Base-by-base conservation (phyloP, 2,329 filamentous ascomycete species). In the Aspergillus alliaceus region DNA sequence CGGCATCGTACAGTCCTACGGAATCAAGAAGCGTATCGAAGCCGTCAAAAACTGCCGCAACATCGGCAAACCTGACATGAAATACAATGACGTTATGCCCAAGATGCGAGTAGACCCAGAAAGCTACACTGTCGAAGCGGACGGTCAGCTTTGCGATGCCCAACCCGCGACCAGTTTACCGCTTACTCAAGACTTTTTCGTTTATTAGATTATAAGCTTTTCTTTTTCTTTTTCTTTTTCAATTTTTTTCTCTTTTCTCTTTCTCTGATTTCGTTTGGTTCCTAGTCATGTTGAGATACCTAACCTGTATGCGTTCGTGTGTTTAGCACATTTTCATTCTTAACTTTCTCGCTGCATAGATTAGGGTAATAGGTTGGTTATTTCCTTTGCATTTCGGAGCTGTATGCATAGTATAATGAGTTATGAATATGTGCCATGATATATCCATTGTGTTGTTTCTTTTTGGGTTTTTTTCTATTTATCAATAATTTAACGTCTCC, bases 71-170 rank as follows among this genome's bases (percentile, higher is more conserved):
- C 81, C 77, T 66, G 90, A 97, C 75, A 96, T 97, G 92, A 92
- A 91, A 70, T 93, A 86, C 75, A 97, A 97, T 73, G 86, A 91
- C 69, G 76, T 77, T 54, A 91, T 86, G 85, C 93, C 93, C 14
- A 86, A 82, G 77, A 97, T 98, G 90, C 86, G 81, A 67, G 93
- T 98, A 59, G 93, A 98, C 73, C 90, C 93, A 5, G 93, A 98
- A 82, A 87, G 84, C 68, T 98, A 97, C 78, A 78, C 82, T 15
- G 93, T 97, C 25, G 87, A 93, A 77, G 93, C 93, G 1, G 91
- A 96, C 75, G 92, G 90, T 0, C 75, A 84, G 73, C 78, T 87
- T 34, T 93, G 90, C 70, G 82, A 79, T 40, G 91, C 91, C 0
- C 90, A 89, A 74, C 90, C 92, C 4, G 85, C 89, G 22, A 80